Base-by-base conservation (phyloP, 192 early-diverging fungal species). In the Coemansia sp. region DNA sequence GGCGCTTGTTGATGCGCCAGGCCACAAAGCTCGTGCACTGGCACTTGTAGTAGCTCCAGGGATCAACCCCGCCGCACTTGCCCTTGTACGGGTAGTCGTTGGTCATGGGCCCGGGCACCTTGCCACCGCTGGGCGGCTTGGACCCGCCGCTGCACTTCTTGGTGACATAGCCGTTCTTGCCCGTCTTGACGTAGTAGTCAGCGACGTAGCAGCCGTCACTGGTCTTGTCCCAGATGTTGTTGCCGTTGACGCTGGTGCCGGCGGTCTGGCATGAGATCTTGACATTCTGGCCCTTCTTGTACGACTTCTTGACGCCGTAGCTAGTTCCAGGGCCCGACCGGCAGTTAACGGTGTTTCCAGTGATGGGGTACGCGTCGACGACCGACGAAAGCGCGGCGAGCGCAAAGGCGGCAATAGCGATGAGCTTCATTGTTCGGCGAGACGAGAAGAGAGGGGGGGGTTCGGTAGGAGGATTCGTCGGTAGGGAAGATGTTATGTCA, bases 171-270 rank as follows among this genome's bases (percentile, higher is more conserved):
- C 67, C 67, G 1, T 21, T 39, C 27, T 41, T 44, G 0, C 67
- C 60, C 9, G 67, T 71, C 23, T 64, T 49, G 20, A 77, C 20
- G 29, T 72, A 77, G 45, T 71, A 66, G 28, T 77, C 75, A 5
- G 68, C 20, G 2, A 70, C 49, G 14, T 72, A 77, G 68, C 68
- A 72, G 30, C 60, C 64, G 19, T 67, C 55, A 16, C 38, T 27
- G 4, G 67, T 67, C 52, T 67, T 66, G 54, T 55, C 75, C 75
- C 68, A 77, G 12, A 77, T 22, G 3, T 46, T 4, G 17, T 54
- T 64, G 32, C 69, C 69, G 12, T 44, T 26, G 27, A 72, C 35
- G 19, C 21, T 53, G 10, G 51, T 22, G 7, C 64, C 68, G 22
- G 47, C 41, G 4, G 43, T 56, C 38, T 67, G 68, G 59, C 68